Conservation (phyloP, 257 asterid genomes). For the Orobanche coerulescens region DNA sequence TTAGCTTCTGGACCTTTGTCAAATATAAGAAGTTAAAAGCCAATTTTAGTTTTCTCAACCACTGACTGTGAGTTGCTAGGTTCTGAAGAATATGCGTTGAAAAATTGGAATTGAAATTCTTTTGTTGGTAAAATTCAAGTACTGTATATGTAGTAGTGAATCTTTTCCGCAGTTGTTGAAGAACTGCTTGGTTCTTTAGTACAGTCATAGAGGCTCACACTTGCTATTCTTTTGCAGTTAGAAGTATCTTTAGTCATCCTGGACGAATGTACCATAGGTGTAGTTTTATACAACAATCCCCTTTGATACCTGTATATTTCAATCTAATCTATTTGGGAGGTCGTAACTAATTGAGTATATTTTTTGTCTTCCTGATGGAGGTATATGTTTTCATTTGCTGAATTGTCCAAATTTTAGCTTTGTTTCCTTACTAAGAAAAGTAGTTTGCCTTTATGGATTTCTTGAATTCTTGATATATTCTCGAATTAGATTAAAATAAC, state of each 20-base stretch:
- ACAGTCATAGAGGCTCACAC: conserved; percentile 6
- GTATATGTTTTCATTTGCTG: neutral
- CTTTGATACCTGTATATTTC: neutral
- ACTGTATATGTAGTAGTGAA: conserved; percentile 1
- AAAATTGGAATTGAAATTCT: neutral
- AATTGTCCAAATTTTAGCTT: neutral
- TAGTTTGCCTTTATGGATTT: neutral
- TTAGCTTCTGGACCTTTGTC: neutral
- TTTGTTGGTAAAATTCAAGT: neutral
- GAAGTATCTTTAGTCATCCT: neutral
- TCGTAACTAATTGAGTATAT: neutral
- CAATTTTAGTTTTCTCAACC: neutral
- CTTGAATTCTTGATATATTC: neutral
- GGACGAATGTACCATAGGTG: neutral
- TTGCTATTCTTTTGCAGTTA: neutral
- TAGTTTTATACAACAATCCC: neutral
- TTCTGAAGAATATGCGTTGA: neutral
- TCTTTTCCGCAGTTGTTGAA: neutral
- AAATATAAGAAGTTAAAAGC: neutral
- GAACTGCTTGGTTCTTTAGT: conserved; percentile 5
- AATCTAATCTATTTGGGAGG: neutral
- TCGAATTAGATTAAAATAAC: neutral
- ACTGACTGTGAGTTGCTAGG: neutral
- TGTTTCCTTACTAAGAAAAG: neutral
- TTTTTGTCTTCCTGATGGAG: neutral